A percentile compares a stretch with the other conserved stretches of the same genome.
phyloP scores from a whole-genome alignment of 805 yeast species.

The Monosporozyma yasuniensis region DNA sequence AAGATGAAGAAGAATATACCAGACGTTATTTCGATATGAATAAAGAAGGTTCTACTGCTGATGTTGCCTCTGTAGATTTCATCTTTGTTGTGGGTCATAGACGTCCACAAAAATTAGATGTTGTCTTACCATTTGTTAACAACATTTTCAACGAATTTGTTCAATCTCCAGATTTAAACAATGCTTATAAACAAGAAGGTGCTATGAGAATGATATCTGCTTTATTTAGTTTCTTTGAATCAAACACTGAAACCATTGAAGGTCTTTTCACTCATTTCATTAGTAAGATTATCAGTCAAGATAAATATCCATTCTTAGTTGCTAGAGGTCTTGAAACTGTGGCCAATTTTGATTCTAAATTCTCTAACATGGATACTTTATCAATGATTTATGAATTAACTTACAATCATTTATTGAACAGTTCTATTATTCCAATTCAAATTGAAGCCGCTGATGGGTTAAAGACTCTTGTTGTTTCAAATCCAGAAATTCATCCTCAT shows the following conservation, averaged over 20 bases:
- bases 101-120: slow-evolving; percentile 48
- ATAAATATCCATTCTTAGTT: slow-evolving; percentile 53
- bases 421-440: slow-evolving; percentile 61
- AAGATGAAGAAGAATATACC: slow-evolving; percentile 76
- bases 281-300: slow-evolving; percentile 49
- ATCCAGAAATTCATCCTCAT: slow-evolving; percentile 54
- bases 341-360: slow-evolving; percentile 30
- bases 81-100: slow-evolving; percentile 49
- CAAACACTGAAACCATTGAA: slow-evolving; percentile 46
- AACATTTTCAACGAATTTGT: slow-evolving; percentile 34
- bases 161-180: slow-evolving; percentile 27
- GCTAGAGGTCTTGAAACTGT: slow-evolving; percentile 64
- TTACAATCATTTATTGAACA: slow-evolving; percentile 32
- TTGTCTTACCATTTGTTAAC: slow-evolving; percentile 49
- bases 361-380: slow-evolving; percentile 31
- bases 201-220: slow-evolving; percentile 72
- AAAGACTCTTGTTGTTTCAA: slow-evolving; percentile 65
- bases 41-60: slow-evolving; percentile 61
- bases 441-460: slow-evolving; percentile 84
- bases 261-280: slow-evolving; percentile 50
- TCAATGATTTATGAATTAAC: slow-evolving; percentile 36
- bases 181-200: slow-evolving; percentile 69
- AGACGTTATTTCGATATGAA: slow-evolving; percentile 59
- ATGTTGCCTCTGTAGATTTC: slow-evolving; percentile 71
- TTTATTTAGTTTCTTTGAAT: slow-evolving; percentile 37